Conservation (phyloP, 2,329 filamentous ascomycete genomes). For the Neofusicoccum cordaticola region DNA sequence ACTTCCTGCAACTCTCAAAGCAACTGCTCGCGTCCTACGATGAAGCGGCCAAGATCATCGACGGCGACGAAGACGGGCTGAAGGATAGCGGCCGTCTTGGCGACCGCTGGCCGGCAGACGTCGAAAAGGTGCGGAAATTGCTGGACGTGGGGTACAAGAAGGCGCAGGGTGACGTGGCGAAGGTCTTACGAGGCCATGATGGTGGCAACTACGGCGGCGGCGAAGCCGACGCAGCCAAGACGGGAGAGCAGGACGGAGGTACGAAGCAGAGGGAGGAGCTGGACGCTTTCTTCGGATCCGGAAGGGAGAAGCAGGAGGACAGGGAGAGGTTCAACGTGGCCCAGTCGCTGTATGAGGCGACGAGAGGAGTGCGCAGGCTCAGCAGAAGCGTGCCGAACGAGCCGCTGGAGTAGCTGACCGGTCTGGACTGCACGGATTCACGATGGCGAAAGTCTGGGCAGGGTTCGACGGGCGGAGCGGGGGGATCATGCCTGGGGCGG, state of each 20-base stretch:
- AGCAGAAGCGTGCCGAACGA: slow-evolving; percentile 28
- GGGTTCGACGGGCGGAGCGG: not conserved
- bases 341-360: slow-evolving; percentile 27
- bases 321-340: slow-evolving; percentile 1
- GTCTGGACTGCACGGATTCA: not conserved
- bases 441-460: not conserved
- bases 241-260: not conserved
- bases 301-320: slow-evolving; percentile 3
- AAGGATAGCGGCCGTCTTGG: not conserved
- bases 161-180: slow-evolving; percentile 30
- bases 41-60: not conserved
- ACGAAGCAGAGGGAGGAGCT: not conserved
- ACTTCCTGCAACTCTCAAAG: not conserved
- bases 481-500: not conserved
- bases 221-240: not conserved
- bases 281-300: slow-evolving; percentile 12
- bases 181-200: slow-evolving; percentile 22
- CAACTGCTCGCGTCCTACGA: not conserved
- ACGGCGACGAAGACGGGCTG: not conserved
- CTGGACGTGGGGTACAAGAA: slow-evolving; percentile 28
- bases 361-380: slow-evolving; percentile 34
- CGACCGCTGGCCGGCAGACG: slow-evolving; percentile 25
- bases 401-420: not conserved
- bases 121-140: slow-evolving; percentile 24
- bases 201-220: not conserved